Evolutionary conservation across 139 green algal species (phyloP).

Genomic region (Micromonas commoda): DNA sequence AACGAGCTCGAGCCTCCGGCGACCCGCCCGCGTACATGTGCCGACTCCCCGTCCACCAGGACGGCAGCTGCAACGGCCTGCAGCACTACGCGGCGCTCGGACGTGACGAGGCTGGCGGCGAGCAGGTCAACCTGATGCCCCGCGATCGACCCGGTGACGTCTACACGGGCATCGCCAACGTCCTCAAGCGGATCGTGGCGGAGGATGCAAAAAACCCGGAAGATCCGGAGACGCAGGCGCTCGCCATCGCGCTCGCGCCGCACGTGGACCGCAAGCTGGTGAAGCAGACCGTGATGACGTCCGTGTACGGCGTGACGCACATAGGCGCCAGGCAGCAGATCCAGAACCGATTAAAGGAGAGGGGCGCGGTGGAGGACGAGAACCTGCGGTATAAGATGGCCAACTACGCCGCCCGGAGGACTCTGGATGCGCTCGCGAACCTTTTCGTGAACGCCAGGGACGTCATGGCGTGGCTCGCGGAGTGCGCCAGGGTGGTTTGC

Average conservation of each 20-base stretch:
- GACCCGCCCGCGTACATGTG: slow-evolving; percentile 59
- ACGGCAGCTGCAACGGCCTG: slow-evolving; percentile 95
- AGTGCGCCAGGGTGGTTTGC: slow-evolving; percentile 58
- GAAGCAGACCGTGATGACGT: slow-evolving; percentile 99
- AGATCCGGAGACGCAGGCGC: slow-evolving; percentile 15
- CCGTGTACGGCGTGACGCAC: slow-evolving; percentile 93
- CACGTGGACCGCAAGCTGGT: slow-evolving; percentile 92
- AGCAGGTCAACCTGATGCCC: slow-evolving; percentile 77
- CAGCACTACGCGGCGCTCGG: slow-evolving; percentile 96
- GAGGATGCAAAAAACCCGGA: slow-evolving; percentile 14
- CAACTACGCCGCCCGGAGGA: slow-evolving; percentile 60
- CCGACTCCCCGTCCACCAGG: slow-evolving; percentile 76
- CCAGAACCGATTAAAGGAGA: slow-evolving; percentile 61
- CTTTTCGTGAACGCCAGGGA: slow-evolving; percentile 34
- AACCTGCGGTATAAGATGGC: slow-evolving; percentile 43
- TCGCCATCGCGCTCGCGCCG: slow-evolving; percentile 39
- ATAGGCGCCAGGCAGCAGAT: slow-evolving; percentile 86
- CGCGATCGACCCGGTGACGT: slow-evolving; percentile 64
- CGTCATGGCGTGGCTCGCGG: slow-evolving; percentile 85
- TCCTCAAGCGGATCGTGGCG: slow-evolving; percentile 40
- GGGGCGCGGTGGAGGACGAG: slow-evolving; percentile 42
- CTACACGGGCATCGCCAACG: slow-evolving; percentile 61
- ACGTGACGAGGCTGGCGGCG: slow-evolving; percentile 62
- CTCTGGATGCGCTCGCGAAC: slow-evolving; percentile 17
- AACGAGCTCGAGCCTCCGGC: slow-evolving; percentile 49